Base-by-base conservation (phyloP, 257 asterid species). In the Ophiorrhiza pumila region DNA sequence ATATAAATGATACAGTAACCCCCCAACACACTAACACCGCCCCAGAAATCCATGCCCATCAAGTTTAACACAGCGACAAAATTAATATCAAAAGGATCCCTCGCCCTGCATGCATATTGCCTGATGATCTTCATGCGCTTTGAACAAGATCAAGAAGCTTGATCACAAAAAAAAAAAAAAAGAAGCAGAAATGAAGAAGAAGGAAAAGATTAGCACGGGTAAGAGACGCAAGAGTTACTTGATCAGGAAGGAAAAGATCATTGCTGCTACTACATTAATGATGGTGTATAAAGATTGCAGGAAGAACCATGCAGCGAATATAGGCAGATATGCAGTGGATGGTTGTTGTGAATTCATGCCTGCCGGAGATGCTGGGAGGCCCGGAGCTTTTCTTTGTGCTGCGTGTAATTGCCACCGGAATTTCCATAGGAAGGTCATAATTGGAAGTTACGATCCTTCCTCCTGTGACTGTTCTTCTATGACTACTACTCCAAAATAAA, bases 311-410 rank as follows among this genome's bases (percentile, higher is more conserved):
- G 92, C 94, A 35, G 96, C 90, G n/a, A 80, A 84, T 72, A 83
- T 88, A 27, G 96, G 96, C 22, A 80, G 85, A 72, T 77, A 84
- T 69, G 94, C 95, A 1, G 88, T 86, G 4, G 96, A 90, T 62
- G 96, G 95, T 4, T 88, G 94, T 81, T 79, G 92, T 71, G 95
- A 88, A 73, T 90, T 86, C 78, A 88, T 90, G 96, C 86, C 95
- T 50, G 86, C 81, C 14, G 95, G 92, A 42, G 89, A 81, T 12
- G 86, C 81, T 4, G 92, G 90, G 11, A 88, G 77, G 82, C 55
- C 63, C 46, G 83, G 79, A 32, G 87, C 89, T 29, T 63, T 86
- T 77, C 42, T 75, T 39, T 90, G 94, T 66, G 94, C 92, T 13
- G 94, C 96, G 17, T 90, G 96, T 81, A 74, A 81, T 79, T 88